phyloP scores from a whole-genome alignment of 2,329 filamentous ascomycete genomes.

The Verticillium klebahnii region DNA sequence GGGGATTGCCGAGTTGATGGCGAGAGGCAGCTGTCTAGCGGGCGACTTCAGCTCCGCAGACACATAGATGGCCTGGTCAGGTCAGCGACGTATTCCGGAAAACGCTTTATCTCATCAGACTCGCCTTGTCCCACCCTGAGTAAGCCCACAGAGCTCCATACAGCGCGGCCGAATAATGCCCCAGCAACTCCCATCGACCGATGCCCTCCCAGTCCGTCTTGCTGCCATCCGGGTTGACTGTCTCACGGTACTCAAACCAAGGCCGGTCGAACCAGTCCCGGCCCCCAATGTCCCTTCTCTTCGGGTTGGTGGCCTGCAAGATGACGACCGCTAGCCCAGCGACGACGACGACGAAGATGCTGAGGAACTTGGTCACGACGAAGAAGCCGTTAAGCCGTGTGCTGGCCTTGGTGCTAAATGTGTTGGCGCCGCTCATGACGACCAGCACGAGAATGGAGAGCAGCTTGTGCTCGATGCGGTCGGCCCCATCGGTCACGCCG shows the following conservation, averaged over 20 bases:
- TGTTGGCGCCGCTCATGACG: slow-evolving; percentile 46
- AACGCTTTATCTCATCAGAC: slow-evolving; percentile 4
- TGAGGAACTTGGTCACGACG: slow-evolving; percentile 48
- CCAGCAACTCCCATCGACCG: slow-evolving; percentile 53
- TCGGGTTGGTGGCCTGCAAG: slow-evolving; percentile 30
- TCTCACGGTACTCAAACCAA: slow-evolving; percentile 52
- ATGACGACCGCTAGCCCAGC: slow-evolving; percentile 43
- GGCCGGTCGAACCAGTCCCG: slow-evolving; percentile 45
- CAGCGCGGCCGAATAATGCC: slow-evolving; percentile 54
- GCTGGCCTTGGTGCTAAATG: slow-evolving; percentile 50
- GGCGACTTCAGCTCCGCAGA: slow-evolving; percentile 48
- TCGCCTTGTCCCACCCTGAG: slow-evolving; percentile 62
- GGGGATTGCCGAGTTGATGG: slow-evolving; percentile 57
- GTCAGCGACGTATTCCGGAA: background rate
- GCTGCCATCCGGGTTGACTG: slow-evolving; percentile 42
- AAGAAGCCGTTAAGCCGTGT: slow-evolving; percentile 53
- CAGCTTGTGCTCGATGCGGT: slow-evolving; percentile 42
- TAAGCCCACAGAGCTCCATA: slow-evolving; percentile 63
- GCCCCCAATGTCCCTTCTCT: slow-evolving; percentile 33
- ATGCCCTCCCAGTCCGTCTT: slow-evolving; percentile 44
- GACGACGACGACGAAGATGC: slow-evolving; percentile 41
- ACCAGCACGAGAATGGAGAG: slow-evolving; percentile 43
- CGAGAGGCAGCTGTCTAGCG: slow-evolving; percentile 50
- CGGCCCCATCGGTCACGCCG: slow-evolving; percentile 39
- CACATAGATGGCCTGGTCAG: slow-evolving; percentile 47